phyloP scores from a whole-genome alignment of 805 yeast species.

The Schwanniomyces polymorphus region DNA sequence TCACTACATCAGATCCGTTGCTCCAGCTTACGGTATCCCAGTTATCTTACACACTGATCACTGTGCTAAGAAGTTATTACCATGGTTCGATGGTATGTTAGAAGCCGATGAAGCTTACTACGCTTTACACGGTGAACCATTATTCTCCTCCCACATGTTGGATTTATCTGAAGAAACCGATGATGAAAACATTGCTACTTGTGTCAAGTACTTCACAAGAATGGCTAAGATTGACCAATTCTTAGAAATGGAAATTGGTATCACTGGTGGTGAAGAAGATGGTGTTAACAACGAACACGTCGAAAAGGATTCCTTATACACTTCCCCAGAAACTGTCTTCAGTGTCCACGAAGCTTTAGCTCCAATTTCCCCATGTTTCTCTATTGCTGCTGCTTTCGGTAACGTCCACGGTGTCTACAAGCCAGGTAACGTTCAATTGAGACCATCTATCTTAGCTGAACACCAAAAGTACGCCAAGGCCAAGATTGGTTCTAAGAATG shows the following conservation, averaged over 20 bases:
- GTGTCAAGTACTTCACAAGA: slow-evolving; percentile 93
- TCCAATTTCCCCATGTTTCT: slow-evolving; percentile 95
- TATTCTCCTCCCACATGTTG: slow-evolving; percentile 98
- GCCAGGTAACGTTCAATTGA: slow-evolving; percentile 95
- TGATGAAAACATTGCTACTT: slow-evolving; percentile 90
- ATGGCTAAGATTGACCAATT: slow-evolving; percentile 93
- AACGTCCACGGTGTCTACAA: slow-evolving; percentile 99
- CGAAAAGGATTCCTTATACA: slow-evolving; percentile 83
- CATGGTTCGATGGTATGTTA: slow-evolving; percentile 98
- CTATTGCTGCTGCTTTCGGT: slow-evolving; percentile 99
- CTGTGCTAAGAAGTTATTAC: slow-evolving; percentile 96
- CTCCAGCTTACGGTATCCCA: slow-evolving; percentile 96
- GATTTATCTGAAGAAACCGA: slow-evolving; percentile 96
- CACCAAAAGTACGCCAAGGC: slow-evolving; percentile 89
- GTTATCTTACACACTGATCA: slow-evolving; percentile 97
- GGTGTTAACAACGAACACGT: slow-evolving; percentile 99
- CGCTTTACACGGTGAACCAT: slow-evolving; percentile 85
- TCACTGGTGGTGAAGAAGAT: slow-evolving; percentile 99
- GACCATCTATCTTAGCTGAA: slow-evolving; percentile 91
- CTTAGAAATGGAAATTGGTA: slow-evolving; percentile 99
- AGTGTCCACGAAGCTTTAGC: slow-evolving; percentile 86
- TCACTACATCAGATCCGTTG: slow-evolving; percentile 93
- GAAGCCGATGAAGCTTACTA: slow-evolving; percentile 94
- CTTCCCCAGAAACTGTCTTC: slow-evolving; percentile 92
- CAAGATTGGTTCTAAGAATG: slow-evolving; percentile 52